Conservation (phyloP, 257 asterid species). For the Nicotiana paniculata region DNA sequence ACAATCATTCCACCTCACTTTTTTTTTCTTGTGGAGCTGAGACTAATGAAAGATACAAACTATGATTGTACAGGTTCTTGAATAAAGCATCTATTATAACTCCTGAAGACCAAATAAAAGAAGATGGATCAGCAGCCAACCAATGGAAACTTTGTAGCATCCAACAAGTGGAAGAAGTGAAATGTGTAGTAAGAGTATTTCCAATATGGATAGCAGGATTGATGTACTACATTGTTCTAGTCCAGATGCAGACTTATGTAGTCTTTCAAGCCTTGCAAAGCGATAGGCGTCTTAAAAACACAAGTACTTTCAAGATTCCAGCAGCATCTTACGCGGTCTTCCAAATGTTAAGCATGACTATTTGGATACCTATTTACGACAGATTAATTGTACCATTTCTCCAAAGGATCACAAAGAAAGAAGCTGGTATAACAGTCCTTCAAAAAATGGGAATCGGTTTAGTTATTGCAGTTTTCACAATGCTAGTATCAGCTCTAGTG, state of each 20-base stretch:
- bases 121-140: slow-evolving; percentile 26
- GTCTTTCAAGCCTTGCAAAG: slow-evolving; percentile 24
- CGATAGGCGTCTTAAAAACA: slow-evolving; percentile 15
- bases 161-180: slow-evolving; percentile 34
- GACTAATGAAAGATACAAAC: not conserved
- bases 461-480: not conserved
- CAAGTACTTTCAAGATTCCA: slow-evolving; percentile 19
- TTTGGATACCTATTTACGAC: slow-evolving; percentile 28
- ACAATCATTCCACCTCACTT: not conserved
- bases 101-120: slow-evolving; percentile 12
- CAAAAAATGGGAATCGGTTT: slow-evolving; percentile 29
- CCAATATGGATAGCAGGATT: slow-evolving; percentile 27
- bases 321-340: slow-evolving; percentile 26
- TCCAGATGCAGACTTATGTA: slow-evolving; percentile 14
- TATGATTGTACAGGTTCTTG: slow-evolving; percentile 11
- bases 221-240: slow-evolving; percentile 1
- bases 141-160: slow-evolving; percentile 27
- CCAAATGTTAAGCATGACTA: slow-evolving; percentile 18
- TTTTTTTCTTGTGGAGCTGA: not conserved
- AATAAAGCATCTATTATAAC: slow-evolving; percentile 22
- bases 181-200: slow-evolving; percentile 20
- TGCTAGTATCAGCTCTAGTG: slow-evolving; percentile 20
- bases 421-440: slow-evolving; percentile 26
- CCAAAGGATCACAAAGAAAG: slow-evolving; percentile 11
- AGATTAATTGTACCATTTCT: slow-evolving; percentile 21